Evolutionary conservation across 306 rosid genomes (phyloP).

Genomic region (Cucurbita maxima): DNA sequence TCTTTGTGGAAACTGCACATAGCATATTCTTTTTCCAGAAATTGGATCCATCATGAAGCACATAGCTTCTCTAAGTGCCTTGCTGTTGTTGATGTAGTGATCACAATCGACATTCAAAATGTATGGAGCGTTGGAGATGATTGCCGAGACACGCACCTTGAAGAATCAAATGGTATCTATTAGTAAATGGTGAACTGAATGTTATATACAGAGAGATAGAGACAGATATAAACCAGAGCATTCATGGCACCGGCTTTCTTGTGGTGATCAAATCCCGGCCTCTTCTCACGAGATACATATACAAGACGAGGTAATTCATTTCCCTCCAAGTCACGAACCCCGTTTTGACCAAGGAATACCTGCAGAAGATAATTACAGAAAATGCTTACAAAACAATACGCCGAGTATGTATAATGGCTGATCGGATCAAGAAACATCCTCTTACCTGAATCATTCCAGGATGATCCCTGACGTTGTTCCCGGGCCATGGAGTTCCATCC

Average conservation of each 20-base stretch:
- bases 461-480: slow-evolving; percentile 80
- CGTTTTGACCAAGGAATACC: slow-evolving; percentile 97
- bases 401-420: neutral
- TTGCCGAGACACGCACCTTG: slow-evolving; percentile 75
- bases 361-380: slow-evolving; percentile 8
- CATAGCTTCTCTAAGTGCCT: slow-evolving; percentile 91
- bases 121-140: slow-evolving; percentile 82
- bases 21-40: slow-evolving; percentile 73
- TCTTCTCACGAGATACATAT: slow-evolving; percentile 90
- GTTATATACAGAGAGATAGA: neutral
- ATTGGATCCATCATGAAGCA: slow-evolving; percentile 95
- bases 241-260: slow-evolving; percentile 96
- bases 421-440: neutral
- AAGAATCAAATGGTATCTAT: slow-evolving; percentile 1
- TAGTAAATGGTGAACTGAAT: neutral
- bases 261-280: slow-evolving; percentile 90
- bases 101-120: slow-evolving; percentile 86
- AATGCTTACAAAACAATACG: neutral
- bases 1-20: slow-evolving; percentile 88
- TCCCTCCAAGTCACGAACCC: slow-evolving; percentile 69
- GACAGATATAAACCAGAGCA: slow-evolving; percentile 37
- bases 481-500: slow-evolving; percentile 97
- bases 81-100: slow-evolving; percentile 91
- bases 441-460: slow-evolving; percentile 95
- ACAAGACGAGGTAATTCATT: slow-evolving; percentile 72